A percentile compares a stretch with the other conserved stretches of the same genome.
These are phyloP conservation scores for Calonectria pseudoturangicola DNA, from an alignment of 2,329 filamentous ascomycete genomes.

Conservation along the genomic window DNA sequence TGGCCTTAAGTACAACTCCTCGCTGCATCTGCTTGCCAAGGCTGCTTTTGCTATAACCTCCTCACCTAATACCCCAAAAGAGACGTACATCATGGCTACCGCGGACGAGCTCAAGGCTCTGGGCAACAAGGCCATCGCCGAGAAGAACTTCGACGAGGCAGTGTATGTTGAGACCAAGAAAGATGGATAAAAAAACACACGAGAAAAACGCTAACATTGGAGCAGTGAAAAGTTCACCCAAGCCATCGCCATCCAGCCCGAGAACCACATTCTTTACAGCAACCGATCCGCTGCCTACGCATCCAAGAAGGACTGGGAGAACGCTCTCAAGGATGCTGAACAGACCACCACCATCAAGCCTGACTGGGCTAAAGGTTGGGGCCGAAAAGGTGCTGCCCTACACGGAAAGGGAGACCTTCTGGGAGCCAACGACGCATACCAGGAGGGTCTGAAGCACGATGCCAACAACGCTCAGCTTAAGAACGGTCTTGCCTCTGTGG, in stretches of 20 bases:
- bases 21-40: constrained; percentile 33
- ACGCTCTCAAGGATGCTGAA: constrained; percentile 90
- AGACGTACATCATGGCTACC: constrained; percentile 68
- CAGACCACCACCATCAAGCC: constrained; percentile 97
- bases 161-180: constrained; percentile 78
- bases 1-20: constrained; percentile 40
- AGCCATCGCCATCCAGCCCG: constrained; percentile 90
- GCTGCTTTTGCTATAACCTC: constrained; percentile 33
- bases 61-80: constrained; percentile 28
- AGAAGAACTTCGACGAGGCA: constrained; percentile 96
- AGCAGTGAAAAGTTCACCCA: constrained; percentile 92
- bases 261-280: constrained; percentile 98
- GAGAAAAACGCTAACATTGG: constrained; percentile 42
- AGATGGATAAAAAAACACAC: constrained; percentile 5
- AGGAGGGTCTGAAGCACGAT: constrained; percentile 95
- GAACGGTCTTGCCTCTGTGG: constrained; percentile 87
- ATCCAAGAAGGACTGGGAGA: constrained; percentile 90
- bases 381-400: constrained; percentile 91
- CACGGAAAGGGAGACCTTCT: constrained; percentile 92
- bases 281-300: constrained; percentile 93
- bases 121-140: constrained; percentile 98
- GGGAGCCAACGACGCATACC: constrained; percentile 91
- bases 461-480: constrained; percentile 94
- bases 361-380: constrained; percentile 98
- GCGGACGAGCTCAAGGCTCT: constrained; percentile 93